These are phyloP conservation scores for Plicaturopsis crispa DNA, from an alignment of 768 basidiomycete genomes.

Conservation along the genomic window DNA sequence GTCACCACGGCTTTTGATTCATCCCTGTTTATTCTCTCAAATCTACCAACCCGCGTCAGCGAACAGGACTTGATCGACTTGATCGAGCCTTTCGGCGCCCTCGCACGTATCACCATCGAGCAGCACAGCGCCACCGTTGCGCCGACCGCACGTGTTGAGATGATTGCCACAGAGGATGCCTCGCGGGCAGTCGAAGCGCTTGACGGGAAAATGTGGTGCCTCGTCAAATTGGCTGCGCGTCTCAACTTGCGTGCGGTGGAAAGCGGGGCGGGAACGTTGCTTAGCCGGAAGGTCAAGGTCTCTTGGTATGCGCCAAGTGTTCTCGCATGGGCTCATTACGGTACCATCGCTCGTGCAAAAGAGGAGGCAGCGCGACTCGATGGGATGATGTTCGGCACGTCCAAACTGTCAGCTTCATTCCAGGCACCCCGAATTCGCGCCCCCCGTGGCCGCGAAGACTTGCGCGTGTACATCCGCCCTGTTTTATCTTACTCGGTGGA, in stretches of 20 bases:
- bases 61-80: constrained; percentile 23
- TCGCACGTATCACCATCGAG: constrained; percentile 18
- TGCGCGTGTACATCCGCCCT: too few relatives aligned
- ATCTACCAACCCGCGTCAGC: constrained; percentile 26
- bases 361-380: constrained; percentile 30
- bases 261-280: constrained; percentile 11
- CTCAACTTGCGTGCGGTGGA: constrained; percentile 17
- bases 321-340: constrained; percentile 40
- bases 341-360: constrained; percentile 34
- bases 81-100: constrained; percentile 20
- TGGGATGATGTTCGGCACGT: constrained; percentile 28
- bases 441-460: too few relatives aligned
- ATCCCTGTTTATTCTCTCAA: constrained; percentile 27
- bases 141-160: constrained; percentile 19
- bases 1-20: constrained; percentile 34
- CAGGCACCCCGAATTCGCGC: constrained; percentile 19
- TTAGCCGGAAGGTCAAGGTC: constrained; percentile 28
- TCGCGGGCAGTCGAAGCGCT: constrained; percentile 24
- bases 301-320: constrained; percentile 36
- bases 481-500: too few relatives aligned
- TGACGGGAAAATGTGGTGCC: constrained; percentile 19
- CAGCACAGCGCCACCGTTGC: constrained; percentile 9
- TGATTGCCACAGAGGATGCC: constrained; percentile 21
- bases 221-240: constrained; percentile 18
- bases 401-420: constrained; percentile 32